These are phyloP conservation scores for Apiospora malaysiana DNA, from an alignment of 2,329 filamentous ascomycete species.

Conservation along the genomic window DNA sequence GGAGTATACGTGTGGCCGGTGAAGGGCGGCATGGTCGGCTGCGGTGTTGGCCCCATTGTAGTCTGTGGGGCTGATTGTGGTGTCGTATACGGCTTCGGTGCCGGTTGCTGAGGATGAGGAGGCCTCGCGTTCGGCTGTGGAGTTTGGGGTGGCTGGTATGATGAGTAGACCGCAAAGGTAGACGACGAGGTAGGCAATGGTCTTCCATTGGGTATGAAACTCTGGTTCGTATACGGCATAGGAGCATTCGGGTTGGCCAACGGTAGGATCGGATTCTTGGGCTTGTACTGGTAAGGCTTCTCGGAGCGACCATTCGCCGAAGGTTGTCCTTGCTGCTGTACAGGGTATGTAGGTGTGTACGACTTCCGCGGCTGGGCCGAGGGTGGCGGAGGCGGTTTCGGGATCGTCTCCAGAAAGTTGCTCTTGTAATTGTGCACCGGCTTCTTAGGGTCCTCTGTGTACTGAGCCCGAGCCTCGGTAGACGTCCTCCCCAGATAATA, in stretches of 20 bases:
- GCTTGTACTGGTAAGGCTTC: constrained; percentile 44
- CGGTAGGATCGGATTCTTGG: constrained; percentile 33
- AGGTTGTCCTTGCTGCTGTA: constrained; percentile 24
- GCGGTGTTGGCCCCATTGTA: constrained; percentile 25
- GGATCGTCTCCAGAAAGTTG: constrained; percentile 75
- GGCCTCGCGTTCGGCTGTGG: constrained; percentile 22
- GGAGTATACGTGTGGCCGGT: not conserved
- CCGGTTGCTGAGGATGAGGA: constrained; percentile 22
- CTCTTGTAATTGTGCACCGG: constrained; percentile 70
- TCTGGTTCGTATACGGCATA: constrained; percentile 42
- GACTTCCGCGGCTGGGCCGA: constrained; percentile 34
- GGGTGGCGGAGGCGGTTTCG: constrained; percentile 48
- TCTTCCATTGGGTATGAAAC: constrained; percentile 40
- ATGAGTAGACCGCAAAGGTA: constrained; percentile 22
- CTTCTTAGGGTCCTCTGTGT: constrained; percentile 74
- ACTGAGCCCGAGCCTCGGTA: constrained; percentile 89
- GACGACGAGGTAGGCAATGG: constrained; percentile 26
- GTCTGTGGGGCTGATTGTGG: constrained; percentile 18
- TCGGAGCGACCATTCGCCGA: constrained; percentile 30
- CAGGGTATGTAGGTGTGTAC: constrained; percentile 36
- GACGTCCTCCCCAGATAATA: constrained; percentile 86
- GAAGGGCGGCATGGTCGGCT: not conserved
- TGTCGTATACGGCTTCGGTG: constrained; percentile 22
- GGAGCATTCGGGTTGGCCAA: not conserved
- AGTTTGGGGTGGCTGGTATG: constrained; percentile 23